A percentile compares a stretch with the other conserved stretches of the same genome.
phyloP scores from a whole-genome alignment of 148 eudicot genomes.

The Silene conica region DNA sequence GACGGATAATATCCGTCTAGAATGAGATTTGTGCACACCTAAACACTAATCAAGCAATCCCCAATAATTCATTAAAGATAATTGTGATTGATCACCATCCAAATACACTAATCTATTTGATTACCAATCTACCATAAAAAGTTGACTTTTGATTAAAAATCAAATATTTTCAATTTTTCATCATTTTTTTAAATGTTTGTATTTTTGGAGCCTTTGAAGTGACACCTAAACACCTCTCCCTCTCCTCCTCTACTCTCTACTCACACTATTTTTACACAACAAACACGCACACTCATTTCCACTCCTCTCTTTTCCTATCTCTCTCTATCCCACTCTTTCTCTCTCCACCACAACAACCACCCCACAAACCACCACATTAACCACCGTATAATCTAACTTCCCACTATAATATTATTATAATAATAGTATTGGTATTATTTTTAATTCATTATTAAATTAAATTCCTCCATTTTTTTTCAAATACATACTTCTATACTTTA shows the following conservation, averaged over 20 bases:
- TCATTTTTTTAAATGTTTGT: neutral
- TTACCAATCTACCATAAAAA: too few relatives aligned
- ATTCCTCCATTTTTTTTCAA: neutral
- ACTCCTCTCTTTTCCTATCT: neutral
- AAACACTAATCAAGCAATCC: neutral
- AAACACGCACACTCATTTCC: neutral
- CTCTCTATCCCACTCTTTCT: neutral
- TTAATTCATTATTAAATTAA: too few relatives aligned
- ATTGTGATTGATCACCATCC: neutral
- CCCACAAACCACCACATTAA: neutral
- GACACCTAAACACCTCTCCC: neutral
- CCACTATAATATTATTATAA: too few relatives aligned
- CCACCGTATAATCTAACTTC: neutral
- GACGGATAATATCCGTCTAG: too few relatives aligned
- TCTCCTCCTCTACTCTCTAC: neutral
- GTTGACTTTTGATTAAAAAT: too few relatives aligned
- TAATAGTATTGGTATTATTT: too few relatives aligned
- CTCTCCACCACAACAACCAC: neutral
- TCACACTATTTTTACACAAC: neutral
- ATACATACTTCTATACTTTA: too few relatives aligned
- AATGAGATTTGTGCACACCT: too few relatives aligned
- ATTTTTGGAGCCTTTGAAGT: neutral
- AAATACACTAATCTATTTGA: too few relatives aligned
- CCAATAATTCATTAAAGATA: neutral
- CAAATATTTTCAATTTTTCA: too few relatives aligned